phyloP scores from a whole-genome alignment of 441 rosid genomes.

The Aleurites moluccanus region DNA sequence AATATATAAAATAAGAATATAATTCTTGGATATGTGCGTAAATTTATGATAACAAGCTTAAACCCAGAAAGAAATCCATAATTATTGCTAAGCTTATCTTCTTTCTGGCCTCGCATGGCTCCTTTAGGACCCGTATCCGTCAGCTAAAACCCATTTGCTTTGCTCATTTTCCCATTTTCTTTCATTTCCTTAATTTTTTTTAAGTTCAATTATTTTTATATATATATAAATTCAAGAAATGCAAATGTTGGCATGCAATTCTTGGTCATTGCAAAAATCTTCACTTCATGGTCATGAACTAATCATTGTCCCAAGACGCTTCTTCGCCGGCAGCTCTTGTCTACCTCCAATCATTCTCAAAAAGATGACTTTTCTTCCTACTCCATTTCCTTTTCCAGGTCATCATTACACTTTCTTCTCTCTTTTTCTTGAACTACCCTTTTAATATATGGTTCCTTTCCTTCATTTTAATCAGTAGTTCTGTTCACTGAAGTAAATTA shows the following conservation, averaged over 20 bases:
- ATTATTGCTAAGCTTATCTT: too few species aligned
- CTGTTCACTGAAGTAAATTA: neutral
- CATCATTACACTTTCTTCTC: neutral
- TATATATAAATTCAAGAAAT: conserved; percentile 26
- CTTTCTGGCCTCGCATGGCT: neutral
- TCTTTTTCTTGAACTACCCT: neutral
- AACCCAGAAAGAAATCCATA: too few species aligned
- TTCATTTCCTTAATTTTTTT: neutral
- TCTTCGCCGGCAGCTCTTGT: conserved; percentile 57
- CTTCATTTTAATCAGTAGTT: neutral
- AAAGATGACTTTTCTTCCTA: conserved; percentile 31
- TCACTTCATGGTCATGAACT: conserved; percentile 23
- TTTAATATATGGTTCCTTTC: neutral
- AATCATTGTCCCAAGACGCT: conserved; percentile 27
- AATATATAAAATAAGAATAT: too few species aligned
- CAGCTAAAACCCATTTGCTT: neutral
- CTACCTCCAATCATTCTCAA: conserved; percentile 38
- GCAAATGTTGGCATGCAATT: conserved; percentile 52
- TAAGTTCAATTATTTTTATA: neutral
- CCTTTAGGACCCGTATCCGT: neutral
- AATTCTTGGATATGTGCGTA: too few species aligned
- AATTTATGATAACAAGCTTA: too few species aligned
- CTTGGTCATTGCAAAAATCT: conserved; percentile 43
- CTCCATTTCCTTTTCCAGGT: conserved; percentile 45
- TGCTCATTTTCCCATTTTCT: too few species aligned